Conservation (phyloP, 176 grass and related monocot species). For the Oryza meridionalis region DNA sequence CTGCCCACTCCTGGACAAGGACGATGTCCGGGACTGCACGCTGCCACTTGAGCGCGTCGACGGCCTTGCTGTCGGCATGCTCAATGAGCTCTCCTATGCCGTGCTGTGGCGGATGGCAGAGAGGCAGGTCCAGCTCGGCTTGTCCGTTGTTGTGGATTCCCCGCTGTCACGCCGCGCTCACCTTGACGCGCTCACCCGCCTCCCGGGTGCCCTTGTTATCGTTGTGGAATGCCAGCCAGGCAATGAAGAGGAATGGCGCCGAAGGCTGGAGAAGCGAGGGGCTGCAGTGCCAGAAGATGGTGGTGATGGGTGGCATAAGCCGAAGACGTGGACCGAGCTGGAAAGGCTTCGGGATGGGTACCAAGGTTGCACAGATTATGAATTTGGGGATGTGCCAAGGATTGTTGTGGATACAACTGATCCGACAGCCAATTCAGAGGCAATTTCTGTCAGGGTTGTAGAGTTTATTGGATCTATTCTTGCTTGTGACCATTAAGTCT, state of each 20-base stretch:
- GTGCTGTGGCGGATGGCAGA: constrained; percentile 60
- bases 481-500: neutral
- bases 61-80: neutral
- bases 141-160: constrained; percentile 74
- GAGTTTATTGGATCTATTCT: constrained; percentile 38
- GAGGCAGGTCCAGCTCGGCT: constrained; percentile 63
- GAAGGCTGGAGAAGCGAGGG: constrained; percentile 64
- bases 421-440: neutral
- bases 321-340: constrained; percentile 66
- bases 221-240: constrained; percentile 69
- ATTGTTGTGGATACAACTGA: constrained; percentile 75
- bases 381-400: constrained; percentile 57
- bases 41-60: constrained; percentile 49
- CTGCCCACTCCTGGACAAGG: constrained; percentile 85
- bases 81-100: constrained; percentile 84
- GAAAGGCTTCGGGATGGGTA: constrained; percentile 63
- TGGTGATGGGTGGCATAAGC: constrained; percentile 71
- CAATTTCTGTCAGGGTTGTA: constrained; percentile 45
- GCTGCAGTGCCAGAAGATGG: neutral
- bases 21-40: constrained; percentile 92
- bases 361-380: constrained; percentile 68
- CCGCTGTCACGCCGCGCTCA: constrained; percentile 62
- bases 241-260: constrained; percentile 58
- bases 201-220: constrained; percentile 39
- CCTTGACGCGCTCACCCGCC: constrained; percentile 51